phyloP scores from a whole-genome alignment of 2,329 filamentous ascomycete genomes.

The Aspergillus ochraceoroseus region DNA sequence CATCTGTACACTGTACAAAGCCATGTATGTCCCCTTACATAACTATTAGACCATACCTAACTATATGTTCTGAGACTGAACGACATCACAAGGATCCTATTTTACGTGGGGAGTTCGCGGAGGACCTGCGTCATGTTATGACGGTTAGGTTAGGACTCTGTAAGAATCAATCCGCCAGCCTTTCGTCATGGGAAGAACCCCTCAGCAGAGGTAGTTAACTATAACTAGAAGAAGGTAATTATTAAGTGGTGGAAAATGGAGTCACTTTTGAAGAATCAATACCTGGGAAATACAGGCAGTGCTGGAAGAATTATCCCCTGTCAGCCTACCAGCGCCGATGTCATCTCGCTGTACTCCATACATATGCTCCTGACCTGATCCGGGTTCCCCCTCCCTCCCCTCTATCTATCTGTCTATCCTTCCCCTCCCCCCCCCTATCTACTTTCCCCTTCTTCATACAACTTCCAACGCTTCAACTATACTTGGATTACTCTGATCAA shows the following conservation, averaged over 20 bases:
- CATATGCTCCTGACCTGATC: constrained; percentile 23
- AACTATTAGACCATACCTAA: background rate
- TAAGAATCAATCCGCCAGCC: constrained; percentile 1
- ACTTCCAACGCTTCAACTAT: constrained; percentile 5
- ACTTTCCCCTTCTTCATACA: constrained; percentile 11
- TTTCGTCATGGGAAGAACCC: constrained; percentile 16
- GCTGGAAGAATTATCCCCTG: too few relatives aligned
- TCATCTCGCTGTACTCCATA: constrained; percentile 15
- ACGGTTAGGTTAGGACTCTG: constrained; percentile 9
- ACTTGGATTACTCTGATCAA: constrained; percentile 1
- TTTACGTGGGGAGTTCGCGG: background rate
- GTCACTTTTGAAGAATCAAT: too few relatives aligned
- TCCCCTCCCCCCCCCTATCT: constrained; percentile 14
- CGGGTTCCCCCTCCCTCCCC: constrained; percentile 17
- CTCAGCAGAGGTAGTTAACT: too few relatives aligned
- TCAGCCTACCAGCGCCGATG: constrained; percentile 20
- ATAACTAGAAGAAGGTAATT: too few relatives aligned
- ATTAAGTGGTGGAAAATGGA: too few relatives aligned
- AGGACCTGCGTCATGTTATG: constrained; percentile 13
- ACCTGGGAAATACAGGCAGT: too few relatives aligned
- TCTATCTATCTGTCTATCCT: background rate
- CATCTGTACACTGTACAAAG: too few relatives aligned
- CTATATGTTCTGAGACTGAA: background rate
- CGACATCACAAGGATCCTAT: constrained; percentile 7
- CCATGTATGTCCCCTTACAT: too few relatives aligned